Evolutionary conservation across 345 rosid species (phyloP).

Genomic region (Pugionium cornutum): DNA sequence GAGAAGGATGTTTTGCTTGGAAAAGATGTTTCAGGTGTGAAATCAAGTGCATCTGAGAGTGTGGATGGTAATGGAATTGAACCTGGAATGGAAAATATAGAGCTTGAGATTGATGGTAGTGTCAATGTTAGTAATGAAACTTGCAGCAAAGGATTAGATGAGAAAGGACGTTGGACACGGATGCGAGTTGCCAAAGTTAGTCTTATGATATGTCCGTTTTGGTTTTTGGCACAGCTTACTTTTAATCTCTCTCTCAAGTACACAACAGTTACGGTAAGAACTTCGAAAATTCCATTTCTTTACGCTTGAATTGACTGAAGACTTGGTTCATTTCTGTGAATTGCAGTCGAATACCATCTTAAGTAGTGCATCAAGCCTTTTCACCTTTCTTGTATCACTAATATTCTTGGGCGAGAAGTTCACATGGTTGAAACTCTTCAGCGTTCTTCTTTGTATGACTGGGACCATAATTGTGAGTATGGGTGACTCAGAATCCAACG

Average conservation of each 20-base stretch:
- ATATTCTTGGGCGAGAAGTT: conserved; percentile 81
- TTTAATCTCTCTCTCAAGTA: conserved; percentile 91
- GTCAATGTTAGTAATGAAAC: conserved; percentile 34
- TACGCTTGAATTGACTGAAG: neutral
- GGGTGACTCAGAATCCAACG: conserved; percentile 64
- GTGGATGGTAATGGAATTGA: conserved; percentile 38
- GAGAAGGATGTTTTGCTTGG: conserved; percentile 74
- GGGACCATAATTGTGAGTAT: conserved; percentile 87
- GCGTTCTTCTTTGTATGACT: conserved; percentile 93
- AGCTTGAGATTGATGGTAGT: conserved; percentile 35
- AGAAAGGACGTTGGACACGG: conserved; percentile 86
- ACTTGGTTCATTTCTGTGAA: conserved; percentile 18
- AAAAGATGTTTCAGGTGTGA: conserved; percentile 36
- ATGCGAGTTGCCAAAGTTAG: conserved; percentile 82
- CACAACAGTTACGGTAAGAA: conserved; percentile 82
- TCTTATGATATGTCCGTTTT: conserved; percentile 78
- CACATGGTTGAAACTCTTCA: conserved; percentile 80
- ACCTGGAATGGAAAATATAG: conserved; percentile 37
- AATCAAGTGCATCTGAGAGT: conserved; percentile 37
- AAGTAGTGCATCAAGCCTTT: conserved; percentile 89
- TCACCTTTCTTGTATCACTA: conserved; percentile 82
- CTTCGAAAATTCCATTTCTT: neutral
- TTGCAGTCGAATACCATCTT: conserved; percentile 92
- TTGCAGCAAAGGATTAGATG: conserved; percentile 51
- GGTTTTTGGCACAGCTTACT: conserved; percentile 91